These are phyloP conservation scores for Plasmodium gaboni DNA, from an alignment of 169 alveolate genomes.

Conservation along the genomic window DNA sequence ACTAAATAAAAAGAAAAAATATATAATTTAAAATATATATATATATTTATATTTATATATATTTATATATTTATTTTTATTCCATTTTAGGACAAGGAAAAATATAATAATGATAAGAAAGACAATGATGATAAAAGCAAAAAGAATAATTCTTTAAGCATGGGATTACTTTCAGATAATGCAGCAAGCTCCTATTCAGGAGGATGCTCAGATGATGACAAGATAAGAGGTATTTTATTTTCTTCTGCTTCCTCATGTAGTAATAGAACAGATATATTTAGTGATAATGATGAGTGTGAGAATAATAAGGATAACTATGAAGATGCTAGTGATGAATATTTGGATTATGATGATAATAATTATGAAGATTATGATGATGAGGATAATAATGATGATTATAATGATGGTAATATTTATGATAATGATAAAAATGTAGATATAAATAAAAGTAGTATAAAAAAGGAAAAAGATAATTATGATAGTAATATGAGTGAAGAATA, in stretches of 20 bases:
- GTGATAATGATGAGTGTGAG: constrained; percentile 12
- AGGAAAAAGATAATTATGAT: not conserved
- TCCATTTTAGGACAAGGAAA: constrained; percentile 13
- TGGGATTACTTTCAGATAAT: constrained; percentile 12
- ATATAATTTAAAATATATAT: not conserved
- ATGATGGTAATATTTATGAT: not conserved
- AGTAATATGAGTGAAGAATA: not conserved
- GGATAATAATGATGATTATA: constrained; percentile 10
- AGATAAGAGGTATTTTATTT: constrained; percentile 31
- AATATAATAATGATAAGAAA: constrained; percentile 14
- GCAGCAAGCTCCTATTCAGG: constrained; percentile 32
- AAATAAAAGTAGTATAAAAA: constrained; percentile 1
- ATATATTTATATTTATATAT: not conserved
- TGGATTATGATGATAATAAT: not conserved
- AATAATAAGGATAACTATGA: not conserved
- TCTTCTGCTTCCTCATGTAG: constrained; percentile 37
- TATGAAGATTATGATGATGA: not conserved
- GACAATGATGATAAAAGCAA: constrained; percentile 36
- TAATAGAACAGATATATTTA: constrained; percentile 8
- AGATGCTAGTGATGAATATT: constrained; percentile 3
- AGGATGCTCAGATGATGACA: constrained; percentile 9
- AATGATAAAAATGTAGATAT: not conserved
- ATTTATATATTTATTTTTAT: not conserved
- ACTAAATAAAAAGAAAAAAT: constrained; percentile 1
- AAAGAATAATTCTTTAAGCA: constrained; percentile 5